Evolutionary conservation across 257 asterid genomes (phyloP).

Genomic region (Penstemon davidsonii): DNA sequence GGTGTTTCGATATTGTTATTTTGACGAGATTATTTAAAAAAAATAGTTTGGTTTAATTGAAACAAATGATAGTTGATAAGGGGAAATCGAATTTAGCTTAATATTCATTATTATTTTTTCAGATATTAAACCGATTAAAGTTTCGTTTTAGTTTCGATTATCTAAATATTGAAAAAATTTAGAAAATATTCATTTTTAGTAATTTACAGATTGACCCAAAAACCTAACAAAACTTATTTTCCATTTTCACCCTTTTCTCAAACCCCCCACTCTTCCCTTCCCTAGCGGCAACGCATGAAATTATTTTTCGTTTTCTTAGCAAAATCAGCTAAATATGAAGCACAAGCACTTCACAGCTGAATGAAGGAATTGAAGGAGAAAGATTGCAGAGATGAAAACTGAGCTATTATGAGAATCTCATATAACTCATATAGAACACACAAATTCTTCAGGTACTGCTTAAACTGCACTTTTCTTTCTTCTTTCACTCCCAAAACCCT

Average conservation of each 20-base stretch:
- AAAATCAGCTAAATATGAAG: too few species aligned
- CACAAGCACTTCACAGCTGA: too few species aligned
- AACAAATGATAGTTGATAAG: too few species aligned
- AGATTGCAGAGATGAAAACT: slow-evolving; percentile 28
- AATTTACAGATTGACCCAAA: background rate
- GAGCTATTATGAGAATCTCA: slow-evolving; percentile 35
- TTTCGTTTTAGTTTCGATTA: too few species aligned
- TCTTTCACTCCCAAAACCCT: slow-evolving; percentile 31
- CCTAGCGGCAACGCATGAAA: background rate
- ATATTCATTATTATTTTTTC: too few species aligned
- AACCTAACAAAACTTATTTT: background rate
- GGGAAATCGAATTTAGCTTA: too few species aligned
- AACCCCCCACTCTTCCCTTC: background rate
- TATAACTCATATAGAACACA: slow-evolving; percentile 3
- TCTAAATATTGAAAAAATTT: too few species aligned
- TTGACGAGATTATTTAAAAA: too few species aligned
- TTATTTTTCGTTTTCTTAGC: background rate
- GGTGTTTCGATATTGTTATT: too few species aligned
- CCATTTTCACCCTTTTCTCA: slow-evolving; percentile 22
- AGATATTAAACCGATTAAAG: too few species aligned
- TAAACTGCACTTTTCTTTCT: slow-evolving; percentile 24
- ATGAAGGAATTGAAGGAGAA: slow-evolving; percentile 15
- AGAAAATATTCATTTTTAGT: too few species aligned
- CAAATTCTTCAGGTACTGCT: slow-evolving; percentile 32
- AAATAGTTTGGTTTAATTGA: too few species aligned